Evolutionary conservation across 441 rosid genomes (phyloP), one percentile per base, ranked within the genome.

Genomic region (Adansonia madagascariensis): DNA sequence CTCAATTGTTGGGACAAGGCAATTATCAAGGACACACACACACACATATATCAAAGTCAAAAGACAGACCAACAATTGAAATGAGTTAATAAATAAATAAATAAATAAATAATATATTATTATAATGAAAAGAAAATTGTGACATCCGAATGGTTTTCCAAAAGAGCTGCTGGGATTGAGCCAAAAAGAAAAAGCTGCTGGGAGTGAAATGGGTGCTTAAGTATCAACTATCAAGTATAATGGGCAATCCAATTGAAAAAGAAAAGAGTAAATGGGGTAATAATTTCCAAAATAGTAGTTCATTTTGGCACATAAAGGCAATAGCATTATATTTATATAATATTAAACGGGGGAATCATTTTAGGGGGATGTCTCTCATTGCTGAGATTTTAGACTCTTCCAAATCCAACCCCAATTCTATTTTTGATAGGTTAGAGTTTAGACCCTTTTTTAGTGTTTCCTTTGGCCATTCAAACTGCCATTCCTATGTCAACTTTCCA

Each of bases 1-100:
- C 77, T 79, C 85, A 83, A 84, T 85, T 86, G 84, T 84, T 87
- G 87, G 84, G 86, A 80, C 85, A 82, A 82, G 64, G 74, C 75
- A 79, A 81, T 86, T 75, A 79, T 85, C 71, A 83, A 73, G 8
- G 11, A 44, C 78, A 74, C 52, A 55, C 68, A 67, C 57, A 39
- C 6, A 39, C 6, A 39, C 15, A 53, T 17, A 53, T 53, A 4
- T 53, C 8, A n/a, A 74, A 61, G 75, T 65, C 77, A 79, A 64
- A 75, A 80, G 80, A 70, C 55, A 71, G 74, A 27, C 69, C 55
- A 76, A 18, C 77, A 66, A 17, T 39, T 71, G 65, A 60, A 39
- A 50, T 73, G 15, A 12, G 56, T 24, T 67, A 68, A 46, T 20
- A 44, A 18, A 46, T 66, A 43, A 27, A 27, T 27, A 43, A 27